Evolutionary conservation across 1,284 basidiomycete genomes (phyloP), one percentile per base, ranked within the genome.

Genomic region (Somion occarium): DNA sequence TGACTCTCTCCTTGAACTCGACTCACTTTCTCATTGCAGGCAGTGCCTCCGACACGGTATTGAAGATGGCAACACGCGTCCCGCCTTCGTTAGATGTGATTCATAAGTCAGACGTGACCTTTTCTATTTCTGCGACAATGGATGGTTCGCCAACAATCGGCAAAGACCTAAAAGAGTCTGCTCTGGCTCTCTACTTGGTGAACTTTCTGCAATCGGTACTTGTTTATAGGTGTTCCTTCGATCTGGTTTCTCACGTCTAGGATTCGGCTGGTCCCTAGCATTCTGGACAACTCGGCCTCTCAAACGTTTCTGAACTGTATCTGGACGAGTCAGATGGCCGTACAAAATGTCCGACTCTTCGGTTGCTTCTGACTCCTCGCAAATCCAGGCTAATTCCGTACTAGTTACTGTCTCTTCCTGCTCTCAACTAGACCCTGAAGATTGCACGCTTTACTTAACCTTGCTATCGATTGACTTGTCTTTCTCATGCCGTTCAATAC

Each of bases 101-200:
- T 49, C 67, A 78, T 39, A 64, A 72, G 26, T 76, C 80, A 9
- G 73, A 75, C 61, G 61, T 88, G 42, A 59, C 70, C 26, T 60
- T 89, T 53, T 70, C 73, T 9, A 59, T 88, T 53, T 72, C 76
- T 52, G 86, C 82, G 30, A 67, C 67, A 30, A 56, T 79, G 20
- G 73, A 85, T 59, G 70, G 74, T 44, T 61, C 57, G 44, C 57
- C 61, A 53, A 65, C 81, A 38, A 55, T 71, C 48, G 57, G 71
- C 24, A 55, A 67, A 25, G 67, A 69, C 18, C 61, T 88, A 25
- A 58, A 64, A 51, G 56, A 62, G 18, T 88, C 86, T 25, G 73
- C 73, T 34, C 69, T 83, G 48, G 69, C 73, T 64, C 70, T 41
- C 7, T 34, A 34, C 30, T 15, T 34, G 7, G 30, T 34, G 7